These are phyloP conservation scores for Cytospora piceicola DNA, from an alignment of 2,329 filamentous ascomycete species.

Conservation along the genomic window DNA sequence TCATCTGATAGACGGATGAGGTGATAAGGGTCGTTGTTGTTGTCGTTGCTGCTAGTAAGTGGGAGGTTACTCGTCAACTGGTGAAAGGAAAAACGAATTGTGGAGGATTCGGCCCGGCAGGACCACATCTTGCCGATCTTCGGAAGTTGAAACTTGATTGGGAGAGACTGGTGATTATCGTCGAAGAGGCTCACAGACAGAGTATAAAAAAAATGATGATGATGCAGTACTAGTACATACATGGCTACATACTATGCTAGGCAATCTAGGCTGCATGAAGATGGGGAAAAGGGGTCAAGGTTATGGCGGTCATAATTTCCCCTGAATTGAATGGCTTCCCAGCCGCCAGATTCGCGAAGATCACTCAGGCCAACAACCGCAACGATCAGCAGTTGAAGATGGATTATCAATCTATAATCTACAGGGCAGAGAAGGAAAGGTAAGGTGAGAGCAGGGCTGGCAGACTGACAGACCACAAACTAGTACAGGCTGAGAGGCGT, in stretches of 20 bases:
- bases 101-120: background rate
- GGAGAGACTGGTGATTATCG: no score
- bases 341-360: constrained; percentile 21
- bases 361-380: constrained; percentile 4
- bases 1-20: background rate
- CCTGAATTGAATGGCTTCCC: constrained; percentile 12
- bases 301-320: constrained; percentile 20
- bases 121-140: background rate
- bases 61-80: background rate
- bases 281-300: constrained; percentile 7
- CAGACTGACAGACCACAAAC: background rate
- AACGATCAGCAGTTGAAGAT: background rate
- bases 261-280: background rate
- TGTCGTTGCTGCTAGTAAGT: background rate
- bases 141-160: background rate
- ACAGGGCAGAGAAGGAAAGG: background rate
- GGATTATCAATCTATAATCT: background rate
- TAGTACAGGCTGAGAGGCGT: background rate
- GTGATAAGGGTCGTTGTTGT: background rate
- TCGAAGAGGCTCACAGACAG: background rate
- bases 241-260: background rate
- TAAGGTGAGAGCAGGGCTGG: no score
- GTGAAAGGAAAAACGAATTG: background rate
- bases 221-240: background rate
- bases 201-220: background rate